A percentile compares a stretch with the other conserved stretches of the same genome.
Evolutionary conservation across 2,329 filamentous ascomycete species (phyloP).

Genomic region (Hypomyces rosellus): DNA sequence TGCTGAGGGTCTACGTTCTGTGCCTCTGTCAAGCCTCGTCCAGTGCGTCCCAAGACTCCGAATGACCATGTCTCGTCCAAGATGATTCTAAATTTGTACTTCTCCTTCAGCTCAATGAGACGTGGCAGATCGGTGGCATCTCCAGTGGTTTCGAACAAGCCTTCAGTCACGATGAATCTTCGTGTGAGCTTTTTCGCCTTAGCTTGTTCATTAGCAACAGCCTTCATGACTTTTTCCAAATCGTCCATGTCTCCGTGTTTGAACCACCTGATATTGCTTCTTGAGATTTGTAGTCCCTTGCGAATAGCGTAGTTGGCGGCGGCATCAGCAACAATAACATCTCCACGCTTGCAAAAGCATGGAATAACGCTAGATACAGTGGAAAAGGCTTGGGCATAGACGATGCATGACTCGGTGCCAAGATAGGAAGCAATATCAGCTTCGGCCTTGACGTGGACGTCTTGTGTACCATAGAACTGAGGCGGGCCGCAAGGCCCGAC

Average conservation of each 20-base stretch:
- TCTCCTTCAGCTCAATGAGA: conserved; percentile 87
- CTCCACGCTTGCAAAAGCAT: conserved; percentile 91
- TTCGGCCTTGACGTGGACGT: conserved; percentile 96
- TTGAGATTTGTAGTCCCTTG: conserved; percentile 87
- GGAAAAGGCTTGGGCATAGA: conserved; percentile 94
- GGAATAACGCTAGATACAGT: conserved; percentile 97
- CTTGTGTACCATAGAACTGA: conserved; percentile 96
- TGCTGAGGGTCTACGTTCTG: conserved; percentile 92
- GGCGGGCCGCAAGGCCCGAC: conserved; percentile 95
- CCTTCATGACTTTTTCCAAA: conserved; percentile 75
- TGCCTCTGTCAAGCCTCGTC: conserved; percentile 87
- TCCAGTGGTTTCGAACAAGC: conserved; percentile 83
- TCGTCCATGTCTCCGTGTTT: conserved; percentile 96
- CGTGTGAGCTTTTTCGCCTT: conserved; percentile 80
- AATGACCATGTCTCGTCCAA: conserved; percentile 98
- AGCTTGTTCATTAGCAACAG: conserved; percentile 80
- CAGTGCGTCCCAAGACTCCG: conserved; percentile 85
- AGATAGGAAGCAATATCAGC: conserved; percentile 89
- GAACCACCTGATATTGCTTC: conserved; percentile 89
- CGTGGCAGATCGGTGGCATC: conserved; percentile 80
- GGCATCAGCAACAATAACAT: conserved; percentile 93
- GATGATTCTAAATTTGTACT: conserved; percentile 96
- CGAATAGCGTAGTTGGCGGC: conserved; percentile 91
- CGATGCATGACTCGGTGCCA: conserved; percentile 81
- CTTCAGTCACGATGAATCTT: conserved; percentile 93